Evolutionary conservation across 1,139 yeast species (phyloP).

Genomic region (Yarrowia galli): DNA sequence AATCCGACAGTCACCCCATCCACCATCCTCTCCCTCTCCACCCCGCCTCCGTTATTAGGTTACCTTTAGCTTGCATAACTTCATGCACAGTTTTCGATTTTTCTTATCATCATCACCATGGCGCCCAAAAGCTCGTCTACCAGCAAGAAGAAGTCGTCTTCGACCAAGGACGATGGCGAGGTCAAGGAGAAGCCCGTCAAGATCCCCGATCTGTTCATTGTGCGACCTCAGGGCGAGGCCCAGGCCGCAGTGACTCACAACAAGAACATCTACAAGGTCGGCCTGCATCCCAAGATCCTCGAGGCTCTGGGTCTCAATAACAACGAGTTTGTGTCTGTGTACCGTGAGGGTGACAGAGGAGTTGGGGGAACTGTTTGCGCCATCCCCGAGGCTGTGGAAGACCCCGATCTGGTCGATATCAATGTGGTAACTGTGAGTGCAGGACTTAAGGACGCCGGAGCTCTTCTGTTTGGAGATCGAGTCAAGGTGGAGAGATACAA

Average conservation of each 20-base stretch:
- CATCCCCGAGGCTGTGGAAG: conserved; percentile 40
- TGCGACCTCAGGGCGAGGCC: conserved; percentile 33
- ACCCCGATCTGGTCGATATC: conserved; percentile 56
- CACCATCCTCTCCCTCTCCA: background rate
- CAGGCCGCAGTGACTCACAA: conserved; percentile 32
- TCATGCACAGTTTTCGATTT: conserved; percentile 11
- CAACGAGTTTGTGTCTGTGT: conserved; percentile 41
- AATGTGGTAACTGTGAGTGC: conserved; percentile 61
- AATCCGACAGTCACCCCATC: background rate
- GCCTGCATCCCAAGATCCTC: conserved; percentile 41
- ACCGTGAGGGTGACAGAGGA: conserved; percentile 50
- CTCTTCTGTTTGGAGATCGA: conserved; percentile 73
- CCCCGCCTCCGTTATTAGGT: background rate
- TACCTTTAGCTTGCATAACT: conserved; percentile 1
- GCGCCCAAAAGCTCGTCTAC: conserved; percentile 28
- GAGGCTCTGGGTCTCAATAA: conserved; percentile 39
- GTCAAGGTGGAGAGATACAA: conserved; percentile 58
- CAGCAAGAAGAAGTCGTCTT: conserved; percentile 24
- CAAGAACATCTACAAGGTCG: conserved; percentile 39
- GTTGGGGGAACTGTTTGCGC: conserved; percentile 48
- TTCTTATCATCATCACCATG: conserved; percentile 19
- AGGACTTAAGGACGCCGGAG: conserved; percentile 56
- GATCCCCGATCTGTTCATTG: conserved; percentile 37
- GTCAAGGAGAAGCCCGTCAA: conserved; percentile 32
- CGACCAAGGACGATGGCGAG: conserved; percentile 25